Evolutionary conservation across 345 rosid genomes (phyloP), one percentile per base, ranked within the genome.

Genomic region (Eucalyptus curtisii): DNA sequence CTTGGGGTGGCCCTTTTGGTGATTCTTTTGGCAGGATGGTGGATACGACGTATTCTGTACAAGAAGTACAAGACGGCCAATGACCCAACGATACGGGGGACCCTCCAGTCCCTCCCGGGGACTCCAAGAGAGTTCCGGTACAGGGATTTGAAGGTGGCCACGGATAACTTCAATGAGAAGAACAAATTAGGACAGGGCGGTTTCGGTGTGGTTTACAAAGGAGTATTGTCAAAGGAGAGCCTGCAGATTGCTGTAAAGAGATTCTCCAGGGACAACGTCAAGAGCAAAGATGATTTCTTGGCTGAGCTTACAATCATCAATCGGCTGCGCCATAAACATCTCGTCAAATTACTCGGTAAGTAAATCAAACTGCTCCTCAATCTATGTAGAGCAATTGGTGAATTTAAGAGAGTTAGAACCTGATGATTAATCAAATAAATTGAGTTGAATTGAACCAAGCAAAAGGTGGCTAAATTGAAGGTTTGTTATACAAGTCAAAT

Each of bases 111-210:
- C 82, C 92, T 94, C 37, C 95, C 94, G 0, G 93, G 94, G 30
- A 90, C 92, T 57, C 94, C 93, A 7, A 92, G 92, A 92, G 94
- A 93, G 89, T 94, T 89, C 88, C 90, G 87, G 90, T 92, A 87
- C 45, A 87, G 89, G 88, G 94, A 90, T 49, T 79, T 94, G 88
- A 93, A 93, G 90, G 90, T 59, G 55, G 96, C 94, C 1, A 92
- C 94, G 1, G 88, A 89, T 57, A 86, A 91, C 33, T 94, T 94
- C 44, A 59, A 92, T 40, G 91, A 90, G 80, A 92, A 90, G 22
- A 89, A 87, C 91, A 92, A 80, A 90, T 93, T 93, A 6, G 95
- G 95, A 0, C 93, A 93, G 88, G 95, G 95, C 31, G 94, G 95
- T 55, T 93, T 93, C 66, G 94, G 93, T 14, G 91, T 93, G 48